Base-by-base conservation (phyloP, 345 rosid genomes). In the Raphanus raphanistrum region DNA sequence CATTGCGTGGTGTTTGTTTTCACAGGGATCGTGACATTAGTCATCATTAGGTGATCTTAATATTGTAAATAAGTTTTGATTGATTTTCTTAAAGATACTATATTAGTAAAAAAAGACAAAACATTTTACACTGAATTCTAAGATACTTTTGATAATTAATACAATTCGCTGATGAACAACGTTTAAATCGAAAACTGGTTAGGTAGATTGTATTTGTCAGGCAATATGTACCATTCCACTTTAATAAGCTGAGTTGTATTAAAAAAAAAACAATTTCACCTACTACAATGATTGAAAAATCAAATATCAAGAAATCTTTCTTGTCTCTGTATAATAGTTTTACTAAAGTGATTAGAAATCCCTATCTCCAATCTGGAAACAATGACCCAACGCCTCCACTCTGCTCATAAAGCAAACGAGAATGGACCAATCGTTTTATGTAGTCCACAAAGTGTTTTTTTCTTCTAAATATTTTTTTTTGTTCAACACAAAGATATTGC, bases 341-440 rank as follows among this genome's bases (percentile, higher is more conserved):
- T 25, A 27, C 5, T 43, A 45, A 41, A 66, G 71, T 66, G 43
- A 43, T 66, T 12, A 43, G 58, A 66, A 15, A 55, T 26, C 31
- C 77, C 17, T 27, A 74, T 32, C n/a, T 21, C 77, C 63, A 54
- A 35, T 54, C 63, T 64, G 64, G 63, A 65, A 63, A 55, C 60
- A 41, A 35, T 36, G 65, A 74, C 65, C n/a, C 70, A 27, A 73
- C 70, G 70, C 27, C 57, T 66, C 71, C 58, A 45, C 71, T 28
- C 41, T 4, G n/a, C 5, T n/a, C 36, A 28, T 28, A 48, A 68
- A 68, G 60, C 27, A 50, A 68, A 68, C 26, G 50, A 0, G 36
- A 67, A 67, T 74, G 3, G 72, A 66, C 72, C 32, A 66, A 58
- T 74, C 16, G 8, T 60, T 60, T 2, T 12, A 6, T 28, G 33